Evolutionary conservation across 1,284 basidiomycete species (phyloP).

Genomic region (Cryptococcus amylolentus): DNA sequence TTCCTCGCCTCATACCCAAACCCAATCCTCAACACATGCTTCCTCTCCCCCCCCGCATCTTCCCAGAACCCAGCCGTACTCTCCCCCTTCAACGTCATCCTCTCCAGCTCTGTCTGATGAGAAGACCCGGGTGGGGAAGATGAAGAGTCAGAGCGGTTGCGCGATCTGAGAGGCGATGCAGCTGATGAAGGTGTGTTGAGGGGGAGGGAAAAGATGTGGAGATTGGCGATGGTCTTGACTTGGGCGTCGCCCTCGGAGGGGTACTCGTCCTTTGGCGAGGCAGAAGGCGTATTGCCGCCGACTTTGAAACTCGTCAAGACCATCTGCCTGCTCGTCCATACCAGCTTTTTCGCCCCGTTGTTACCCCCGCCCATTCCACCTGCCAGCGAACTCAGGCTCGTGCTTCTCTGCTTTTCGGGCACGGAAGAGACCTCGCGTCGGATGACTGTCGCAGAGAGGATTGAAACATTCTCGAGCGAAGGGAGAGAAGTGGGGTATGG

Average conservation of each 20-base stretch:
- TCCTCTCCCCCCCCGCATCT: slow-evolving; percentile 6
- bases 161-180: slow-evolving; percentile 1
- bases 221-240: slow-evolving; percentile 1
- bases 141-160: neutral
- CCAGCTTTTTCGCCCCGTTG: slow-evolving; percentile 1
- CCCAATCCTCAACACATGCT: slow-evolving; percentile 19
- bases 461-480: slow-evolving; percentile 28
- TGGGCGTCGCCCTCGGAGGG: neutral
- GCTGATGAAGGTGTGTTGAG: neutral
- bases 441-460: slow-evolving; percentile 27
- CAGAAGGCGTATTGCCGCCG: slow-evolving; percentile 8
- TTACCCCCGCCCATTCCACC: neutral
- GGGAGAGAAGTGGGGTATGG: slow-evolving; percentile 24
- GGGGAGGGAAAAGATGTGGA: neutral
- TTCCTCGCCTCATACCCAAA: slow-evolving; percentile 9
- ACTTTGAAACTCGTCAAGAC: slow-evolving; percentile 24
- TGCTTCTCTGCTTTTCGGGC: slow-evolving; percentile 9
- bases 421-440: slow-evolving; percentile 4
- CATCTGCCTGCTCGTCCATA: slow-evolving; percentile 22
- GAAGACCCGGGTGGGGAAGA: neutral
- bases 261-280: slow-evolving; percentile 4
- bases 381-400: slow-evolving; percentile 4
- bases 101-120: slow-evolving; percentile 13
- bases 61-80: slow-evolving; percentile 22
- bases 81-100: slow-evolving; percentile 8